Base-by-base conservation (phyloP, 1,284 basidiomycete genomes). In the Boletellus dicymbophilus region DNA sequence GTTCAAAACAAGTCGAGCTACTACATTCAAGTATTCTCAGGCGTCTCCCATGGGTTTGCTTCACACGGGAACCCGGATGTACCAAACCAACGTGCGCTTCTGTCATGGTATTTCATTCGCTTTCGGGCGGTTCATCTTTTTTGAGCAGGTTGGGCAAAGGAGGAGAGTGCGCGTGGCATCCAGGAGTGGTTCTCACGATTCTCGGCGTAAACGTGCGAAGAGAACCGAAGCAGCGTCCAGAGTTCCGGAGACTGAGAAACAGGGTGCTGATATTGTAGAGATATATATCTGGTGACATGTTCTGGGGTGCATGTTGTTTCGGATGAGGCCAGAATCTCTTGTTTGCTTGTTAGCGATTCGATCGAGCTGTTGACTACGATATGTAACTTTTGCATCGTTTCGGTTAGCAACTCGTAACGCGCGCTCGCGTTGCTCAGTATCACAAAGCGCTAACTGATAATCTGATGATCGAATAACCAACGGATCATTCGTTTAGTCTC, bases 61-160 rank as follows among this genome's bases (percentile, higher is more conserved):
- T 48, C 62, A 4, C 59, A 60, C 18, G 49, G 57, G 0, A 37
- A 67, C 37, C 44, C 38, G 3, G 16, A 52, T 26, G 37, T 55
- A 6, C 53, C 60, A 4, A 51, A 58, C 3, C 46, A 67, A 33
- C 66, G 66, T 65, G 31, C 27, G 61, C 54, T 77, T 63, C 68
- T 72, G 9, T 41, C 34, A 36, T 21, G 34, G 18, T 12, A 4
- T 10, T 71, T n/a, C 63, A 67, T 10, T 72, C 6, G n/a, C 22
- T 56, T 27, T 16, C 22, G 23, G 22, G 37, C 23, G 15, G n/a
- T n/a, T 13, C 31, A 10, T 67, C 71, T 34, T 66, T 77, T 23
- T 27, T 28, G 7, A 5, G 18, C 40, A 83, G 79, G 77, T n/a
- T 83, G 79, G 79, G 79, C 79, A 9, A 81, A 81, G 60, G 80